Evolutionary conservation across 208 protist genomes (phyloP), one percentile per base, ranked within the genome.

Genomic region (Crithidia bombi): DNA sequence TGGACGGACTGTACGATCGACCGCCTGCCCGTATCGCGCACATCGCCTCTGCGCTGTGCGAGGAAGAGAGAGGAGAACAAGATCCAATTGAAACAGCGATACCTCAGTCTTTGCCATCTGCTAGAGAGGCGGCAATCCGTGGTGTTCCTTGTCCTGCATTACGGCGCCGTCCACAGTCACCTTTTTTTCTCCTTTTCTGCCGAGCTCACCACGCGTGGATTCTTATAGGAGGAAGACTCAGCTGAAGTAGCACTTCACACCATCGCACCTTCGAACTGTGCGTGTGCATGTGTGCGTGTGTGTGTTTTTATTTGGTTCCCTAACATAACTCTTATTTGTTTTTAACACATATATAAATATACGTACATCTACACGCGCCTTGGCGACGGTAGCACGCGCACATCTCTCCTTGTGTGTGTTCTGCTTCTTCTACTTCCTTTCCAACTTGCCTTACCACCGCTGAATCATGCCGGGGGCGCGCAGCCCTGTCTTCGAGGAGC

Each of bases 401-500:
- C 32, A 23, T 15, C 26, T 58, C 15, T 23, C 11, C 50, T 59
- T 33, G 23, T 30, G 15, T 54, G 14, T n/a, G n/a, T n/a, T n/a
- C n/a, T n/a, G n/a, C 25, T 32, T 32, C 17, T 54, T 32, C 25
- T 32, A 33, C 17, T 32, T 21, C 19, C 41, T 44, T 55, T 44
- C 12, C 39, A 4, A 49, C 11, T 49, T 49, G 43, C 21, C 57
- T 30, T 30, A 47, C 32, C 44, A 6, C 4, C 30, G 38, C 41
- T 5, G 3, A 46, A 52, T 25, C 33, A 76, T 71, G 69, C 26
- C 35, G 51, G 71, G 71, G 1, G 33, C 51, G 33, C 73, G 66
- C 41, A 77, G 61, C 52, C 78, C 76, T 12, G 75, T 83, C 33
- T 90, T 85, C 52, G 82, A 81, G 47, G 80, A 87, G 77, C 73